Percentiles rank a stretch among this genome's conserved stretches.
Conservation (phyloP, 169 alveolate species). For the Pseudocohnilembus persalinus region DNA sequence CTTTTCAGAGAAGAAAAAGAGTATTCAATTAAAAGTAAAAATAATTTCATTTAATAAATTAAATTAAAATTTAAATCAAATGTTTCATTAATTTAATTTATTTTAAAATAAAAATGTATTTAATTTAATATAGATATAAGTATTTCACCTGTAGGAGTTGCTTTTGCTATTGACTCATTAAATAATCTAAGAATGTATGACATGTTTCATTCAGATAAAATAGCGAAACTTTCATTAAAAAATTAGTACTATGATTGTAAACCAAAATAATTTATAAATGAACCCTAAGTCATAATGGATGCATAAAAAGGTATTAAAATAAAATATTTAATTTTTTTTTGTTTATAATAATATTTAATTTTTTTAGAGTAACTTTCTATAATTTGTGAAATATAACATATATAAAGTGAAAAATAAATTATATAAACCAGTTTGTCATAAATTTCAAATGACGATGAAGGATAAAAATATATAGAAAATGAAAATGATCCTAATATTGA, state of each 20-base stretch:
- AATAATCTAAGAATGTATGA: slow-evolving; percentile 35
- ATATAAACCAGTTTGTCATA: too few species aligned
- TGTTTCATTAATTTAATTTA: too few species aligned
- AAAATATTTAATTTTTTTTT: not conserved
- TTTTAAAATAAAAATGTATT: too few species aligned
- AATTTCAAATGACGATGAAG: not conserved
- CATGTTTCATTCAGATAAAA: slow-evolving; percentile 45
- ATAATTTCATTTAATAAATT: slow-evolving; percentile 14
- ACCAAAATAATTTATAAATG: not conserved
- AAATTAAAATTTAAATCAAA: not conserved
- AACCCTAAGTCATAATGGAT: slow-evolving; percentile 2
- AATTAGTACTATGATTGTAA: not conserved
- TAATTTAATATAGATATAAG: slow-evolving; percentile 1
- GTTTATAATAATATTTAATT: not conserved
- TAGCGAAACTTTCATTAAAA: slow-evolving; percentile 20
- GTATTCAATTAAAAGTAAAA: slow-evolving; percentile 18
- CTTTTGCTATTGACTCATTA: slow-evolving; percentile 35
- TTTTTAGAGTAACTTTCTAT: slow-evolving; percentile 5
- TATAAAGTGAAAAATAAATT: not conserved
- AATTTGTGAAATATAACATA: not conserved
- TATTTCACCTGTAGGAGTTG: slow-evolving; percentile 40
- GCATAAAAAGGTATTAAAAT: slow-evolving; percentile 17
- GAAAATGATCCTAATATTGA: slow-evolving; percentile 2
- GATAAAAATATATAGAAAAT: not conserved
- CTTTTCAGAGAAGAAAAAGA: slow-evolving; percentile 31